Conservation (phyloP, 345 rosid genomes). For the Nasturtium officinale region DNA sequence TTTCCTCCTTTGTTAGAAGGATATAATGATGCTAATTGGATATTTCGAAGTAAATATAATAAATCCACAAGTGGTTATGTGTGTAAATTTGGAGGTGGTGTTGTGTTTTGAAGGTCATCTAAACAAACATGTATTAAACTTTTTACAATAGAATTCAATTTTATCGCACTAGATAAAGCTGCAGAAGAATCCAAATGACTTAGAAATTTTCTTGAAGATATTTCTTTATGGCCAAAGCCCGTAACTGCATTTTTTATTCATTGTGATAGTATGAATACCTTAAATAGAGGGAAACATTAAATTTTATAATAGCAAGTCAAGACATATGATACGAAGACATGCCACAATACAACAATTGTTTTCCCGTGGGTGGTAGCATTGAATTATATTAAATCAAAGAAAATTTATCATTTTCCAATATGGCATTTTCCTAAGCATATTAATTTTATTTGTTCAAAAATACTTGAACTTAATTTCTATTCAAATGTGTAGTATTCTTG, state of each 20-base stretch:
- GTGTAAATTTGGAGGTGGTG: background rate
- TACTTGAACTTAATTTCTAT: too few species aligned
- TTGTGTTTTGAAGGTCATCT: background rate
- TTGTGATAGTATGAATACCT: too few species aligned
- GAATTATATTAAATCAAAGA: background rate
- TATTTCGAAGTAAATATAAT: background rate
- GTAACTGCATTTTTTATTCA: background rate
- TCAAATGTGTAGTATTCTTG: too few species aligned
- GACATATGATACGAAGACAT: too few species aligned
- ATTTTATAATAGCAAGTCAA: too few species aligned
- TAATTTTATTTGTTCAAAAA: too few species aligned
- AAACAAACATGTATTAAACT: background rate
- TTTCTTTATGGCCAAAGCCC: background rate
- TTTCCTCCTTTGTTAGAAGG: background rate
- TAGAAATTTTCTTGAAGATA: background rate
- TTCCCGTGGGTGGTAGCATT: background rate
- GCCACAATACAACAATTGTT: too few species aligned
- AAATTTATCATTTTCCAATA: background rate
- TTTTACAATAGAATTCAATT: background rate
- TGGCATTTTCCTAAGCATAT: too few species aligned
- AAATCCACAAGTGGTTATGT: constrained; percentile 1
- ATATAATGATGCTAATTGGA: constrained; percentile 15
- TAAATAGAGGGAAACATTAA: too few species aligned
- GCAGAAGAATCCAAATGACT: background rate
- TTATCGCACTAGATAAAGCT: background rate